Base-by-base conservation (phyloP, 352 stramenopile species). In the Aphanomyces invadans region DNA sequence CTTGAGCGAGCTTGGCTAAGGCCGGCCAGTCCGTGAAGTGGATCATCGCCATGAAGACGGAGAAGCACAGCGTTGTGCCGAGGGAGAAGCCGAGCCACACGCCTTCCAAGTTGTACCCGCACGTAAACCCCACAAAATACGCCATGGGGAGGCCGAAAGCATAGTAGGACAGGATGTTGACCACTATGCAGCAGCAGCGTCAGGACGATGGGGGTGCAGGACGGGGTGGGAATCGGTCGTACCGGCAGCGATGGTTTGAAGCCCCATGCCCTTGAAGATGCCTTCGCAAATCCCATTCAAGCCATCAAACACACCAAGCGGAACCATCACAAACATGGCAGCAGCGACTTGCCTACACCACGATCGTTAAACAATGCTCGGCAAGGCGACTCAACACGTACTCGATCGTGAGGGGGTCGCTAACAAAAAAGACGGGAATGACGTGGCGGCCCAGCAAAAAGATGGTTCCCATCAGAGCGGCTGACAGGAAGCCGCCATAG, bases 111-210 rank as follows among this genome's bases (percentile, higher is more conserved):
- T 73, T 70, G 45, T 73, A 77, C 0, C 62, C 25, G 25, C 73
- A 76, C 9, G 67, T 51, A 55, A 94, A 83, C 2, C 74, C 83
- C 3, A 90, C 46, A 11, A 88, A 26, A 19, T 74, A 82, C 0
- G 71, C 80, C n/a, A 89, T 31, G 19, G 87, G 85, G 17, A 95
- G 78, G 23, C 81, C 85, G 45, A 92, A 73, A 0, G 69, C 65
- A 68, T 94, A 95, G 69, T 88, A 95, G 32, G 81, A 79, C 29
- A 89, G 29, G 26, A 78, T 77, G 62, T 89, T 95, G 26, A 79
- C 78, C 42, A 73, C 60, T 67, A 66, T 21, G 55, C 0, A 62
- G 5, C 3, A 57, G 9, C 46, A 65, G 25, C 55, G n/a, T n/a
- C n/a, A 95, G 78, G 23, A 80, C 85, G 45, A 92, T 71, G 0